phyloP scores from a whole-genome alignment of 2,329 filamentous ascomycete species.

The Alternaria ventricosa region DNA sequence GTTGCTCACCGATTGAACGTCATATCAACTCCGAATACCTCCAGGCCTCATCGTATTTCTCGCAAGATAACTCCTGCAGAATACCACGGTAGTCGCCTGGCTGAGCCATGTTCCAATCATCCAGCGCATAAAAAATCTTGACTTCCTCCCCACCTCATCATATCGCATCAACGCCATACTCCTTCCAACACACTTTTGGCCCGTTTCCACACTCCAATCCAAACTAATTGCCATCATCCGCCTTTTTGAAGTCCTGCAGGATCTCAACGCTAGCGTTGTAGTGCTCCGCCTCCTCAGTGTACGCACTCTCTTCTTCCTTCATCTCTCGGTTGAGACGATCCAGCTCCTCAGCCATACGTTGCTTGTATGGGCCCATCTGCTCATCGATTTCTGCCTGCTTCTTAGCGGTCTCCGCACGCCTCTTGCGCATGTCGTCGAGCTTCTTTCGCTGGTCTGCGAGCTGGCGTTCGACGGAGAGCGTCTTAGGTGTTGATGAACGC shows the following conservation, averaged over 20 bases:
- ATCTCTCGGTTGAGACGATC: conserved; percentile 23
- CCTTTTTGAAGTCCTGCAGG: conserved; percentile 24
- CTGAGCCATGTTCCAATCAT: not conserved
- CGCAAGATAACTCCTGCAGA: not conserved
- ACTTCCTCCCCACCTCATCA: conserved; percentile 3
- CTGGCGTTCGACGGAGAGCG: conserved; percentile 11
- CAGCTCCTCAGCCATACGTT: conserved; percentile 29
- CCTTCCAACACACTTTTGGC: not conserved
- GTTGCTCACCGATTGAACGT: not conserved
- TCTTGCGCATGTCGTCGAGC: conserved; percentile 18
- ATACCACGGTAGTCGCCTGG: not conserved
- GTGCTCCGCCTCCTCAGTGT: conserved; percentile 23
- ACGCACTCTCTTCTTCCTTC: conserved; percentile 22
- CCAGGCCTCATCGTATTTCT: not conserved
- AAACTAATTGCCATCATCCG: conserved; percentile 1
- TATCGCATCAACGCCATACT: not conserved
- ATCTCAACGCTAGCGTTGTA: conserved; percentile 21
- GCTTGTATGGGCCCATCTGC: conserved; percentile 23
- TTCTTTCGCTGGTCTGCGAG: conserved; percentile 26
- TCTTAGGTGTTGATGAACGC: conserved; percentile 3
- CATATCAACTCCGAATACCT: not conserved
- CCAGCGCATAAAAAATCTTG: not conserved
- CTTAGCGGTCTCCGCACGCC: conserved; percentile 19
- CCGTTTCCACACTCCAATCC: not conserved
- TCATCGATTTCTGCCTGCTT: conserved; percentile 24